Base-by-base conservation (phyloP, 768 basidiomycete genomes). In the Amanita rimosa region DNA sequence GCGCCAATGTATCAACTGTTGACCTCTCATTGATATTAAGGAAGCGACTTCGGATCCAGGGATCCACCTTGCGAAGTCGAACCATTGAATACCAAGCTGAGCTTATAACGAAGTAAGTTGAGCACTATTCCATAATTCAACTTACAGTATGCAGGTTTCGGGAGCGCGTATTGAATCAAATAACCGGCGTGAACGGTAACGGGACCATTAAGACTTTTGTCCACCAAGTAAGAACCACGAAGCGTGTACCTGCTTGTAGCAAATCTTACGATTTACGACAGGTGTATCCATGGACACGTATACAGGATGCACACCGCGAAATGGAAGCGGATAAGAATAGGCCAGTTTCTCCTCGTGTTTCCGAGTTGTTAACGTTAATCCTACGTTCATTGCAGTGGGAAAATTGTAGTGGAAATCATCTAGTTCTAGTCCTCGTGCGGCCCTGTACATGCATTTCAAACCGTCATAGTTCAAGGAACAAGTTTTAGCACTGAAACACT, bases 31-130 rank as follows among this genome's bases (percentile, higher is more conserved):
- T 80, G 8, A 76, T 96, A 47, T 67, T 95, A 50, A 81, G 71
- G 63, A 97, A 94, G 67, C 81, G 92, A 14, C 76, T 96, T 44
- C 80, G 82, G 21, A 83, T 97, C 44, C 83, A 91, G 63, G 92
- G 93, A 17, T 88, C 89, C 17, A 95, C 91, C 1, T 68, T 96
- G 26, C 80, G 92, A 19, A 78, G 83, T 26, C 79, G 89, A 39
- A 74, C 78, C 21, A 57, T 71, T n/a, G 68, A 74, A 53, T 96
- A 95, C 62, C 91, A 96, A 63, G 71, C 75, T 3, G 74, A 84
- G 17, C 70, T 95, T 44, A 74, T 88, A 48, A 60, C 64, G 37
- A 72, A 70, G 84, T 81, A 53, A 43, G 69, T 57, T 34, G 21
- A 24, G 13, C 37, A 39, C 26, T n/a, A 31, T 26, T 33, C 27